Evolutionary conservation across 2,329 filamentous ascomycete species (phyloP), one percentile per base, ranked within the genome.

Genomic region (Mycocentrospora acerina): DNA sequence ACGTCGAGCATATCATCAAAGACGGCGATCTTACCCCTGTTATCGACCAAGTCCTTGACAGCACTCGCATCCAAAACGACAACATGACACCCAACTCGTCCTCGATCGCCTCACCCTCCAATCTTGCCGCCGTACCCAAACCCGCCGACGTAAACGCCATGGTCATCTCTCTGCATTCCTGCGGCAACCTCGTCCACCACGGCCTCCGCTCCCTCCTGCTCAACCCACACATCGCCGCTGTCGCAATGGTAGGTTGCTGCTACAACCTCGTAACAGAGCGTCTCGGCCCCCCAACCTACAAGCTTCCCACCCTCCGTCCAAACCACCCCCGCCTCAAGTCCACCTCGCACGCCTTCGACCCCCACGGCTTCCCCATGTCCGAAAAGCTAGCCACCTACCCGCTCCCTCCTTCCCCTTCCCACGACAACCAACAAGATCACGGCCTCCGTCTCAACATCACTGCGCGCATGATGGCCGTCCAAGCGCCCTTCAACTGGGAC

Each of bases 241-340:
- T 97, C 15, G 91, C 91, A 41, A 90, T 98, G 62, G 89, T 98
- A 44, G 93, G 93, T 31, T 98, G 93, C 73, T 98, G 93, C 75
- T 97, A 98, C 76, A 98, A 98, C 58, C 81, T 97, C 5, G 73
- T 97, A 53, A 96, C 91, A 0, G 93, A 97, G 69, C 83, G 88
- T 40, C 79, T 96, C 10, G 88, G 88, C 0, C 88, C 90, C 2
- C 86, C 89, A 13, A 90, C 88, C 0, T 91, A 88, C 73, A 95
- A 96, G 66, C 77, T 88, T 14, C 85, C 89, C 2, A 80, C 82
- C 32, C 77, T 91, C 24, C 84, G 90, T 7, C 85, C 87, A 56
- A 85, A 62, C 71, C 89, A 90, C 76, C 55, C 79, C 2, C 82
- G 88, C 1, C 76, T 90, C 0, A 72, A 77, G 11, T 72, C 78